A percentile compares a stretch with the other conserved stretches of the same genome.
Conservation (phyloP, 2,329 filamentous ascomycete species). For the Epichloe sylvatica region DNA sequence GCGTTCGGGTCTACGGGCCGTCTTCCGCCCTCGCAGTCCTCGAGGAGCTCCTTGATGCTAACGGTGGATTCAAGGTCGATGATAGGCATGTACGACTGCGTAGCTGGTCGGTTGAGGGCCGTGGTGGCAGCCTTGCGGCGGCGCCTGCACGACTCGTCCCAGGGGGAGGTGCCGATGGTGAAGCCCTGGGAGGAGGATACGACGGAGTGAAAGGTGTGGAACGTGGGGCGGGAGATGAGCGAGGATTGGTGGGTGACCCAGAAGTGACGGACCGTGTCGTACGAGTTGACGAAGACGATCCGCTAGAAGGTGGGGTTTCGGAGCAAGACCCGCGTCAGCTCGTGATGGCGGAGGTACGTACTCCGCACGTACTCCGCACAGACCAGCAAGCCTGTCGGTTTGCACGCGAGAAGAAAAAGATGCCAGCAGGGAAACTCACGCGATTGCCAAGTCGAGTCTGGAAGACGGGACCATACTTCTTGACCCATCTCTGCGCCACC, state of each 20-base stretch:
- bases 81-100: slow-evolving; percentile 70
- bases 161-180: slow-evolving; percentile 68
- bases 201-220: slow-evolving; percentile 71
- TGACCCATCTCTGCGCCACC: slow-evolving; percentile 40
- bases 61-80: slow-evolving; percentile 62
- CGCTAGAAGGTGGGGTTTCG: slow-evolving; percentile 25
- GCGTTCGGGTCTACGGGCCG: slow-evolving; percentile 55
- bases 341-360: background rate
- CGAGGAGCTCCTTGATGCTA: slow-evolving; percentile 57
- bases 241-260: slow-evolving; percentile 71
- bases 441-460: slow-evolving; percentile 56
- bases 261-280: slow-evolving; percentile 57
- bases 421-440: slow-evolving; percentile 21
- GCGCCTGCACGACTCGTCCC: slow-evolving; percentile 68
- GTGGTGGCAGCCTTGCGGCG: slow-evolving; percentile 67
- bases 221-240: slow-evolving; percentile 60
- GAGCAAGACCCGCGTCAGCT: background rate
- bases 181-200: slow-evolving; percentile 65
- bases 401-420: no score
- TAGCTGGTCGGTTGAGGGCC: slow-evolving; percentile 60
- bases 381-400: background rate
- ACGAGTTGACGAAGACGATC: slow-evolving; percentile 66
- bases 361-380: no score
- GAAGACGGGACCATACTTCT: slow-evolving; percentile 50
- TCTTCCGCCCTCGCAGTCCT: slow-evolving; percentile 47